phyloP scores from a whole-genome alignment of 352 stramenopile species.

The Globisporangium acanthophoron region DNA sequence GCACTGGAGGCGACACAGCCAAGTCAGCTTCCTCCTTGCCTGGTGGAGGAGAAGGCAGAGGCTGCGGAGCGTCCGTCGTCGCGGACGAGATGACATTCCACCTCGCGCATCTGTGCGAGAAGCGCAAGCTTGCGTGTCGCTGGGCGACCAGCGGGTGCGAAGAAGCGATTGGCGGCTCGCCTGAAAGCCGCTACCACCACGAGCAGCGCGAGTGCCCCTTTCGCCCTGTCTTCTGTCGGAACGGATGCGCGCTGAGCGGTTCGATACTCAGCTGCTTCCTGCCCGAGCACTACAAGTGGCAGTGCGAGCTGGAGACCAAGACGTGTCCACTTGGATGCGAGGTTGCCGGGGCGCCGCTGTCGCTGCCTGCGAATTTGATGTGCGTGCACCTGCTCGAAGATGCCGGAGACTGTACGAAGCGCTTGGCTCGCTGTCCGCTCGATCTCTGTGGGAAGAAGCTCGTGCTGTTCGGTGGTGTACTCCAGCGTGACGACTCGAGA shows the following conservation, averaged over 20 bases:
- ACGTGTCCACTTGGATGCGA: slow-evolving; percentile 29
- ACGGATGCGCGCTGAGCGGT: slow-evolving; percentile 39
- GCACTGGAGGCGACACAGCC: slow-evolving; percentile 15
- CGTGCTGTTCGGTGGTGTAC: slow-evolving; percentile 27
- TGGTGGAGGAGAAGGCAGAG: slow-evolving; percentile 7
- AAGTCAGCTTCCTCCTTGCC: not conserved
- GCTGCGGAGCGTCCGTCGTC: slow-evolving; percentile 40
- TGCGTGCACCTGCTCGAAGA: slow-evolving; percentile 39
- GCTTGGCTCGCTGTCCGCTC: slow-evolving; percentile 35
- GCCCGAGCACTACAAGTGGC: slow-evolving; percentile 58
- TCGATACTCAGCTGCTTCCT: slow-evolving; percentile 42
- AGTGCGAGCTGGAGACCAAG: slow-evolving; percentile 48
- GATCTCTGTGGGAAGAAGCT: slow-evolving; percentile 70
- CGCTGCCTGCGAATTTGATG: slow-evolving; percentile 29
- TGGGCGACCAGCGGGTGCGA: slow-evolving; percentile 46
- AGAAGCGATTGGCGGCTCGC: slow-evolving; percentile 29
- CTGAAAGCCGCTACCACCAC: slow-evolving; percentile 38
- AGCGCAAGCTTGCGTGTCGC: slow-evolving; percentile 41
- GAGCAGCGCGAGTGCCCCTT: slow-evolving; percentile 57
- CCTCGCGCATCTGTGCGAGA: slow-evolving; percentile 37
- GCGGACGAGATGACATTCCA: slow-evolving; percentile 63
- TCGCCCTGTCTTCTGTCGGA: slow-evolving; percentile 37
- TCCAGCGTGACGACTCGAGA: not conserved
- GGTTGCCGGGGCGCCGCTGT: not conserved
- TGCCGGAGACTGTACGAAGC: slow-evolving; percentile 36